These are phyloP conservation scores for Chlorella variabilis DNA, from an alignment of 163 green algal genomes.

Conservation along the genomic window DNA sequence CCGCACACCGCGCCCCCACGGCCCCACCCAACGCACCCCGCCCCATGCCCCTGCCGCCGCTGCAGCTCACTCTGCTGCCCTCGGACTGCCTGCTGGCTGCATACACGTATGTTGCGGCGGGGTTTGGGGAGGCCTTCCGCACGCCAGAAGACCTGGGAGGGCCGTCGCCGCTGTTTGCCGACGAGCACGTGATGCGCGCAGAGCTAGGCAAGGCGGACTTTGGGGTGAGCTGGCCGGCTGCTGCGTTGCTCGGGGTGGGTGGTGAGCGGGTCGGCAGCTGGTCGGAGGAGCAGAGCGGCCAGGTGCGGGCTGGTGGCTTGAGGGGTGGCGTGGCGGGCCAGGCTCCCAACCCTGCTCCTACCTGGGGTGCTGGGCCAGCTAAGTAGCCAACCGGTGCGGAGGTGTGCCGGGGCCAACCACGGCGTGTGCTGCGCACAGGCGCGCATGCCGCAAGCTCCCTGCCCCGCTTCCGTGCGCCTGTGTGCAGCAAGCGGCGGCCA, in stretches of 20 bases:
- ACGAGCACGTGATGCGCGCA: too few species aligned
- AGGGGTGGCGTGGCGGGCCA: too few species aligned
- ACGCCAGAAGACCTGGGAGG: constrained; percentile 8
- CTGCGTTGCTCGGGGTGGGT: neutral
- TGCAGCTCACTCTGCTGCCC: neutral
- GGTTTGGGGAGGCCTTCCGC: constrained; percentile 5
- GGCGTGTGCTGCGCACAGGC: too few species aligned
- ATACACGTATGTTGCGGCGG: neutral
- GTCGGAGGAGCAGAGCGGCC: too few species aligned
- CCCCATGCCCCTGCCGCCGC: neutral
- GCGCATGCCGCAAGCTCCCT: neutral
- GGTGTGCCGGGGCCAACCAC: too few species aligned
- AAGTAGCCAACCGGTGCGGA: too few species aligned
- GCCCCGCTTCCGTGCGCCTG: neutral
- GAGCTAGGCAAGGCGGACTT: neutral
- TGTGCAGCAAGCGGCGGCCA: neutral
- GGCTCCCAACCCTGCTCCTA: too few species aligned
- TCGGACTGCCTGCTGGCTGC: neutral
- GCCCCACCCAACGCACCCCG: neutral
- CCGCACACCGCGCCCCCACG: too few species aligned
- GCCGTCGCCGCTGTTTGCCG: too few species aligned
- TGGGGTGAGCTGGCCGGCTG: neutral
- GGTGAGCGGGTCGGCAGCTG: too few species aligned
- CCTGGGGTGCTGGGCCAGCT: too few species aligned
- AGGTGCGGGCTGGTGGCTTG: neutral